These are phyloP conservation scores for Debaryomyces nepalensis DNA, from an alignment of 1,139 yeast genomes.

Conservation along the genomic window DNA sequence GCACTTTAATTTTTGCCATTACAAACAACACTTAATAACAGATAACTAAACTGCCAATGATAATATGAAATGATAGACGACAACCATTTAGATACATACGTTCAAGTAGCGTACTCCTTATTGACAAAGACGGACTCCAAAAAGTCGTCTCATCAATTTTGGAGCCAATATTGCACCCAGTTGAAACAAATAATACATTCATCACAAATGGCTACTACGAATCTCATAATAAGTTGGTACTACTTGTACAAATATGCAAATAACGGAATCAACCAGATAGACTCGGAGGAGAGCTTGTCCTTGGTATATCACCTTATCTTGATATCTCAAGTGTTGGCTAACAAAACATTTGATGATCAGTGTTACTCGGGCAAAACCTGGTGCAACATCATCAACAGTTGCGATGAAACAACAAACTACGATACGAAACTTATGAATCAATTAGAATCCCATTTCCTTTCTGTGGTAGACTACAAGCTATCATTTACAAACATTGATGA, in stretches of 20 bases:
- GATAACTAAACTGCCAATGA: not conserved
- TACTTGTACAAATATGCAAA: constrained; percentile 33
- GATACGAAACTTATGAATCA: constrained; percentile 30
- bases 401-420: constrained; percentile 13
- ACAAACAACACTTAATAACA: not conserved
- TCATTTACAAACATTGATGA: constrained; percentile 28
- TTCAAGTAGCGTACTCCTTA: constrained; percentile 8
- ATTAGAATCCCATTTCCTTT: constrained; percentile 37
- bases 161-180: constrained; percentile 25
- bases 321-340: constrained; percentile 47
- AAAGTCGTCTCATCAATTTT: constrained; percentile 19
- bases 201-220: constrained; percentile 36
- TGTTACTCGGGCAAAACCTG: constrained; percentile 59
- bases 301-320: constrained; percentile 34
- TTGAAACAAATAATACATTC: constrained; percentile 27
- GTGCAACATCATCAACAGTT: constrained; percentile 29
- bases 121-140: not conserved
- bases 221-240: constrained; percentile 37
- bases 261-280: constrained; percentile 23
- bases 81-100: constrained; percentile 1
- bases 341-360: constrained; percentile 55
- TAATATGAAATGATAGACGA: constrained; percentile 11
- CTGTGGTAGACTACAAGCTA: constrained; percentile 34
- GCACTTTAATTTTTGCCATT: not conserved
- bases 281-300: constrained; percentile 21